phyloP scores from a whole-genome alignment of 1,284 basidiomycete species.

The Ceratobasidium papillatum region DNA sequence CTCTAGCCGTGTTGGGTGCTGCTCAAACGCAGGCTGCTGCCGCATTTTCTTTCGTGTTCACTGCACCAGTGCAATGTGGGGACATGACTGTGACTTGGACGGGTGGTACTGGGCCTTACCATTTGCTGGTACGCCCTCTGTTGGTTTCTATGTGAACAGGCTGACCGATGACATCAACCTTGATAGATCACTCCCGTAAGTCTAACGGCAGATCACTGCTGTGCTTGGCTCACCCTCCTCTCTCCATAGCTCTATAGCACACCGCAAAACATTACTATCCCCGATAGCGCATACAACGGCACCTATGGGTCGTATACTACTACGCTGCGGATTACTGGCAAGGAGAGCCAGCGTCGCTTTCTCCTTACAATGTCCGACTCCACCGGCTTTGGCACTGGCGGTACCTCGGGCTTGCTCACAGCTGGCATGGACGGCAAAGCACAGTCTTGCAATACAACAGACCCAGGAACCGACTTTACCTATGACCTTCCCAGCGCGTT shows the following conservation, averaged over 20 bases:
- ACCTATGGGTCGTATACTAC: constrained; percentile 59
- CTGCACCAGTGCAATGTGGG: constrained; percentile 44
- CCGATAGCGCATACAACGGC: constrained; percentile 62
- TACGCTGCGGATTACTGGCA: constrained; percentile 56
- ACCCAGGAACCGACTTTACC: constrained; percentile 41
- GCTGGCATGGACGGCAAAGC: constrained; percentile 57
- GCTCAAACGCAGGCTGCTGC: neutral
- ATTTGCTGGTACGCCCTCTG: constrained; percentile 67
- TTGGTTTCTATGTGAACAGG: constrained; percentile 48
- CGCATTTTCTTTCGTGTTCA: constrained; percentile 42
- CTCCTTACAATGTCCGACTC: constrained; percentile 75
- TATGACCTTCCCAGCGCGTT: constrained; percentile 64
- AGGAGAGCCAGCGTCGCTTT: constrained; percentile 52
- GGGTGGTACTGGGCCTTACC: constrained; percentile 72
- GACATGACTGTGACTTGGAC: constrained; percentile 43
- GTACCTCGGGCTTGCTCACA: constrained; percentile 61
- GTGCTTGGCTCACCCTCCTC: constrained; percentile 29
- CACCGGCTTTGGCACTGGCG: constrained; percentile 71
- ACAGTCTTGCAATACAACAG: constrained; percentile 59
- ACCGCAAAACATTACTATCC: constrained; percentile 65
- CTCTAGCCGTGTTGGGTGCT: constrained; percentile 1
- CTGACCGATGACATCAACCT: constrained; percentile 27
- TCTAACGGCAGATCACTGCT: constrained; percentile 9
- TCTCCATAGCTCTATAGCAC: constrained; percentile 59
- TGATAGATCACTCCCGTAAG: constrained; percentile 11